Base-by-base conservation (phyloP, 108 stramenopile species). In the Skeletonema potamos region DNA sequence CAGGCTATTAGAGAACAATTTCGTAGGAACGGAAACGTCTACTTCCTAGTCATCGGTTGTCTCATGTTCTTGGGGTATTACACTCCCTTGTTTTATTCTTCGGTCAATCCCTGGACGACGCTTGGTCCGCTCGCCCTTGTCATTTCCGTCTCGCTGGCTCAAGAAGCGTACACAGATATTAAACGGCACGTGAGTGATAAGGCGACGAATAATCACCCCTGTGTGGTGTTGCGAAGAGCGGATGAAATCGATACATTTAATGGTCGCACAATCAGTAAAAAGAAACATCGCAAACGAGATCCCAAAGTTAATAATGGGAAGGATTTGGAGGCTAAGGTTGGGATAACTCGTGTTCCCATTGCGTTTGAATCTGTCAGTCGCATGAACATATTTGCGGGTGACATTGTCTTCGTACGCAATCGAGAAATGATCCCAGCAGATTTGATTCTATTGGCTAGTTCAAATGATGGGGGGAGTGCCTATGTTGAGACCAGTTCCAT, bases 401-500 rank as follows among this genome's bases (percentile, higher is more conserved):
- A 97, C 71, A 64, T 99, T 33, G 84, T 99, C 24, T 46, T 96
- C n/a, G 84, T 99, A 17, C 75, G 85, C 39, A 96, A 98, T 74
- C 85, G 97, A 27, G 93, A 97, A 61, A 88, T 90, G 86, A 79
- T 98, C 17, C 97, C 98, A 7, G 97, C 96, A 13, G 98, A 99
- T 79, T 65, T 97, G 62, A 83, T 99, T 26, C 75, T 99, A 51
- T 66, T 99, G 48, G 92, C 93, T 7, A 90, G 86, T 63, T 79
- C 88, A 51, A 84, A 84, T 43, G 95, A 97, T 26, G 82, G 84
- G 3, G 96, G 92, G 12, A 82, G 79, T 64, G 86, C 86, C 54
- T 98, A 97, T 86, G 92, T 99, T 57, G 96, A 97, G 82, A 99
- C 98, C 11, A 85, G 85, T 54, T 95, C 94, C 64, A 96, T 99